Evolutionary conservation across 768 basidiomycete genomes (phyloP).

Genomic region (Tremella fuciformis): DNA sequence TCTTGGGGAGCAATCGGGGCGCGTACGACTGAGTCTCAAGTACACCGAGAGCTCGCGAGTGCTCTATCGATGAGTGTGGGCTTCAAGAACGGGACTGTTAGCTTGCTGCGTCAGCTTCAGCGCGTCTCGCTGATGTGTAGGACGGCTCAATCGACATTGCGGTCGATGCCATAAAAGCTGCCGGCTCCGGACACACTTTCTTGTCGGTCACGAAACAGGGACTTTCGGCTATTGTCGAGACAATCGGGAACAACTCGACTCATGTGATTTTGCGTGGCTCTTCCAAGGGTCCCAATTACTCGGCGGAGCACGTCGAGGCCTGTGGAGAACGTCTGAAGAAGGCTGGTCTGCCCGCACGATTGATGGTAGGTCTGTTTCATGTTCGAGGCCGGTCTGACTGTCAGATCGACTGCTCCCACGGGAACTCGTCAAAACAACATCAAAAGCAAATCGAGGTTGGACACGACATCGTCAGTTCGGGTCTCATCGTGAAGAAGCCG

Average conservation of each 20-base stretch:
- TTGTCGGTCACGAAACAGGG: slow-evolving; percentile 96
- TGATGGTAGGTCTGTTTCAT: slow-evolving; percentile 69
- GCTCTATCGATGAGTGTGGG: slow-evolving; percentile 91
- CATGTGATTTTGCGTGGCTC: slow-evolving; percentile 95
- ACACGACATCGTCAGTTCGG: slow-evolving; percentile 19
- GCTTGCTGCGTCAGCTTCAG: slow-evolving; percentile 8
- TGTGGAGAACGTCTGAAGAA: slow-evolving; percentile 72
- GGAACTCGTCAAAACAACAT: slow-evolving; percentile 94
- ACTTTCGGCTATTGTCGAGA: slow-evolving; percentile 69
- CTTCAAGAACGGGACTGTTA: slow-evolving; percentile 89
- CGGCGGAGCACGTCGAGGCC: slow-evolving; percentile 71
- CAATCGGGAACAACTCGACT: slow-evolving; percentile 82
- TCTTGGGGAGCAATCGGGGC: slow-evolving; percentile 66
- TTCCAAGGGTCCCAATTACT: slow-evolving; percentile 82
- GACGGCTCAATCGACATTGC: slow-evolving; percentile 90
- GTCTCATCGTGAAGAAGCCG: slow-evolving; percentile 40
- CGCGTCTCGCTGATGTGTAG: slow-evolving; percentile 3
- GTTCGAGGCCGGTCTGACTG: not conserved
- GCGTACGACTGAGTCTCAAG: slow-evolving; percentile 52
- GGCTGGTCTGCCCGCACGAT: slow-evolving; percentile 69
- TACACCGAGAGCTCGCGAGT: slow-evolving; percentile 52
- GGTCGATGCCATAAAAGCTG: slow-evolving; percentile 91
- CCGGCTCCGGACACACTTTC: slow-evolving; percentile 87
- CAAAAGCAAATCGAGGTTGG: slow-evolving; percentile 73
- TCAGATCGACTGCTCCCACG: slow-evolving; percentile 61